A percentile compares a stretch with the other conserved stretches of the same genome.
These are phyloP conservation scores for Sarocladiaceae sp. DNA, from an alignment of 2,329 filamentous ascomycete genomes.

Conservation along the genomic window DNA sequence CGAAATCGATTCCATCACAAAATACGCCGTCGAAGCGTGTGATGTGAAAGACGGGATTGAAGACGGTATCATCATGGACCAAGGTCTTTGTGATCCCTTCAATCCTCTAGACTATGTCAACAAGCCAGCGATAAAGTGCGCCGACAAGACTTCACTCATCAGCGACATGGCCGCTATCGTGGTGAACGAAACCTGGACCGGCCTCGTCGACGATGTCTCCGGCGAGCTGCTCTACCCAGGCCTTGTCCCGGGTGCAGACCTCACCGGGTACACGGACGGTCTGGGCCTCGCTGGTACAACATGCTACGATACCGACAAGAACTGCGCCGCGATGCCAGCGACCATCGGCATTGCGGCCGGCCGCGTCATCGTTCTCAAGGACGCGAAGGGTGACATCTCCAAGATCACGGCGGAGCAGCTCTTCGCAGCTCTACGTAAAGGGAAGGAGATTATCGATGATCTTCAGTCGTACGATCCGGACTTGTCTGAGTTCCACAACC, in stretches of 20 bases:
- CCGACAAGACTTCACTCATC: conserved; percentile 1
- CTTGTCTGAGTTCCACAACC: neutral
- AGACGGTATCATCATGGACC: conserved; percentile 3
- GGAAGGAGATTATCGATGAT: neutral
- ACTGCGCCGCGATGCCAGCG: conserved; percentile 1
- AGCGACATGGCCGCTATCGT: conserved; percentile 12
- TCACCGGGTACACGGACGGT: neutral
- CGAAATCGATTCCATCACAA: conserved; percentile 7
- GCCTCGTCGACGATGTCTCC: neutral
- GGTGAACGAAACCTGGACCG: conserved; percentile 15
- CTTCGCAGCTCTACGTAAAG: neutral
- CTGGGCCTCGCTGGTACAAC: neutral
- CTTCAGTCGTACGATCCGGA: conserved; percentile 1
- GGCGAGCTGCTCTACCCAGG: conserved; percentile 3
- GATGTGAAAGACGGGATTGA: conserved; percentile 7
- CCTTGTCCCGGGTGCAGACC: neutral
- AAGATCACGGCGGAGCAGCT: neutral
- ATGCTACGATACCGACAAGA: neutral
- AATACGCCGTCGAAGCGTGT: conserved; percentile 4
- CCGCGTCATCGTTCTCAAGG: neutral
- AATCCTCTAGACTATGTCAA: conserved; percentile 2
- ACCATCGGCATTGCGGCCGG: neutral
- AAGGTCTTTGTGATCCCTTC: neutral
- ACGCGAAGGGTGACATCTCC: conserved; percentile 4
- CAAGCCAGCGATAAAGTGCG: neutral